Base-by-base conservation (phyloP, 768 basidiomycete genomes). In the Kwoniella shandongensis region DNA sequence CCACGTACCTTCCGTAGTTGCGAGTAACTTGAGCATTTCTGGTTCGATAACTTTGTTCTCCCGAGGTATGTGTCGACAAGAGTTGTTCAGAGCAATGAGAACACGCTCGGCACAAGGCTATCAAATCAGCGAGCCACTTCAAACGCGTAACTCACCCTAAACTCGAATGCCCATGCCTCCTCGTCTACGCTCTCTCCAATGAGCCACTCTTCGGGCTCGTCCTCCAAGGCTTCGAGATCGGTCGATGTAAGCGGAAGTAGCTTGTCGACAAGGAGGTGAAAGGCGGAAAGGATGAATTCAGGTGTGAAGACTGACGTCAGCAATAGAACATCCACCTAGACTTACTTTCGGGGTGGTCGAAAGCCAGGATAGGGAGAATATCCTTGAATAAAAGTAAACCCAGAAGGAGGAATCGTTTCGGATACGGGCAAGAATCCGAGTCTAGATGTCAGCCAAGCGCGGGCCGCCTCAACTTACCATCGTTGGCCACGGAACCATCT, bases 41-140 rank as follows among this genome's bases (percentile, higher is more conserved):
- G 64, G 62, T 44, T 73, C 69, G 32, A 73, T 65, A 8, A 73
- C 66, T 36, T 68, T 70, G 2, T 61, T 32, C 20, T 70, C 65
- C 15, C 29, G 29, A 3, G 71, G 66, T 13, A 73, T 44, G 23
- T 65, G 35, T n/a, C 75, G 62, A 44, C 67, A 67, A 1, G 71
- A 65, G 22, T 72, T 68, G 30, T 69, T 74, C 25, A 76, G 48
- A 2, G 88, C 85, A 79, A 91, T 84, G 22, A 97, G 80, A 23
- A 97, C 88, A n/a, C 91, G 82, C 77, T 97, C 93, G 44, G 88
- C 89, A 69, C 92, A 94, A 1, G 92, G 86, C 94, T 97, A 3
- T 18, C 56, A 53, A 36, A 42, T 26, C 40, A 30, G 50, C 22
- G 35, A 2, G 41, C 22, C 52, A 26, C 7, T 22, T 42, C 32